These are phyloP conservation scores for Cronartium ribicola DNA, from an alignment of 1,284 basidiomycete species.

Conservation along the genomic window DNA sequence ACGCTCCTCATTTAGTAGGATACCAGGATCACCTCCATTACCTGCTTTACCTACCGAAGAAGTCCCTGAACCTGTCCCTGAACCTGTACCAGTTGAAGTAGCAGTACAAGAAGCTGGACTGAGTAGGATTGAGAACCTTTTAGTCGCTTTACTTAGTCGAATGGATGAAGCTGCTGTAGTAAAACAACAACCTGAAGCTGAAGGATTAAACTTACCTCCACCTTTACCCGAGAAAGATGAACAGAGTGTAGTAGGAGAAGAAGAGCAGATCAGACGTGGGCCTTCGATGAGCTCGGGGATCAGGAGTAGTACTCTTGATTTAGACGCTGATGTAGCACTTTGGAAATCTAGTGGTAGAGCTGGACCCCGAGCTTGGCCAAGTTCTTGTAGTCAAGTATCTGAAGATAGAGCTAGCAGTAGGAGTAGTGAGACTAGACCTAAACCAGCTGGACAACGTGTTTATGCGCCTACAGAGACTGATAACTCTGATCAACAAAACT, in stretches of 20 bases:
- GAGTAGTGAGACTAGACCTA: background rate
- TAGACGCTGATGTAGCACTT: conserved; percentile 41
- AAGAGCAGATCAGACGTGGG: background rate
- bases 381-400: too few relatives aligned
- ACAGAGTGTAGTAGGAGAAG: background rate
- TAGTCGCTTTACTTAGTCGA: conserved; percentile 36
- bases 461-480: conserved; percentile 36
- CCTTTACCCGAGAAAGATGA: conserved; percentile 25
- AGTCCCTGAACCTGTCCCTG: conserved; percentile 4
- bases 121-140: conserved; percentile 36
- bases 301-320: conserved; percentile 20
- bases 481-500: conserved; percentile 13
- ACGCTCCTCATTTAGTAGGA: background rate
- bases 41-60: conserved; percentile 17
- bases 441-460: background rate
- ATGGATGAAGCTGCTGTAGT: conserved; percentile 26
- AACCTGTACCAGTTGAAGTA: conserved; percentile 13
- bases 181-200: conserved; percentile 17
- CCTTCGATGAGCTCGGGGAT: background rate
- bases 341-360: conserved; percentile 39
- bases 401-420: background rate
- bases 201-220: conserved; percentile 20
- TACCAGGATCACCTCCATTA: conserved; percentile 23
- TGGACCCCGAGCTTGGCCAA: background rate
- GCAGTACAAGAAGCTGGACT: conserved; percentile 41